Evolutionary conservation across 1,284 basidiomycete genomes (phyloP).

Genomic region (Kwoniella shivajii): DNA sequence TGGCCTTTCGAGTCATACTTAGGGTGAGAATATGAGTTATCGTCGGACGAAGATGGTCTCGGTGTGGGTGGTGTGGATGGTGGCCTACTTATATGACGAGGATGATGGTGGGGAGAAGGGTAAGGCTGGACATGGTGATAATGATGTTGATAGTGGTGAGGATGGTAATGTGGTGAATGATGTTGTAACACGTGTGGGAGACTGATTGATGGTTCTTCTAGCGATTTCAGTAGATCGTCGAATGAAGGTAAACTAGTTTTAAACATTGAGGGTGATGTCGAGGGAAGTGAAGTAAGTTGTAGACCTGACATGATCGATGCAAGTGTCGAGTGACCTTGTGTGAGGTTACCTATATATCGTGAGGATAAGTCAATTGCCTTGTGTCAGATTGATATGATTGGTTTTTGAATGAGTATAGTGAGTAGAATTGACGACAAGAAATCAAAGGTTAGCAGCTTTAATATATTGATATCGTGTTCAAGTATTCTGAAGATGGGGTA

Average conservation of each 20-base stretch:
- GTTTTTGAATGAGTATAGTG: no score
- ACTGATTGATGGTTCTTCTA: background rate
- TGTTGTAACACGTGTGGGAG: background rate
- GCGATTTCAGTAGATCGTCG: conserved; percentile 15
- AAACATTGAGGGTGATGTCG: background rate
- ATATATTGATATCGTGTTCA: no score
- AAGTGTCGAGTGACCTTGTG: no score
- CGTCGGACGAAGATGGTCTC: background rate
- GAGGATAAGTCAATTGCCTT: background rate
- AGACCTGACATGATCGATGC: conserved; percentile 5
- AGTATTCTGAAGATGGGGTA: no score
- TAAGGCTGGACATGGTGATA: background rate
- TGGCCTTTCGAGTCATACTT: background rate
- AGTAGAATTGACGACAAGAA: no score
- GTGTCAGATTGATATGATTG: background rate
- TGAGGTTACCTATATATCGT: no score
- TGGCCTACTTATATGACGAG: conserved; percentile 7
- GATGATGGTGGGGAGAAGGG: background rate
- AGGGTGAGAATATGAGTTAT: background rate
- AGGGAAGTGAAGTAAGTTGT: conserved; percentile 1
- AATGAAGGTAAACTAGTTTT: conserved; percentile 13
- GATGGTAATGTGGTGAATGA: conserved; percentile 6
- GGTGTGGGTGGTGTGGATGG: conserved; percentile 21
- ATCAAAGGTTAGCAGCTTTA: no score
- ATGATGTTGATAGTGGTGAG: conserved; percentile 6